Percentiles rank a stretch among this genome's conserved stretches.
These are phyloP conservation scores for Mycena galericulata DNA, from an alignment of 768 basidiomycete genomes.

Conservation along the genomic window DNA sequence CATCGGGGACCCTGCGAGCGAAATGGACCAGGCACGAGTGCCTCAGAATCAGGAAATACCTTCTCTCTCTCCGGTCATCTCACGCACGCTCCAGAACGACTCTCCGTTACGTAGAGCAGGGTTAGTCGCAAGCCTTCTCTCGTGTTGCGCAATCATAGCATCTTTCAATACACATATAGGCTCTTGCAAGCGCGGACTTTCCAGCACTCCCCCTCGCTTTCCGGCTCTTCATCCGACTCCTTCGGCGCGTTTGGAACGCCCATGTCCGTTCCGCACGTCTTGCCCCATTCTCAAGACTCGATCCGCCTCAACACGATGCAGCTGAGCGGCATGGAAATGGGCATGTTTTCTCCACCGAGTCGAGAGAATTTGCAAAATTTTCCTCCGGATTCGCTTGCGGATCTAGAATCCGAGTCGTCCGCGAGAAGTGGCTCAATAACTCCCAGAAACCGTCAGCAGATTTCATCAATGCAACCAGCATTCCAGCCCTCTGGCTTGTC, in stretches of 20 bases:
- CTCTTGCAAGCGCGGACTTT: conserved; percentile 69
- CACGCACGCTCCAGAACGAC: conserved; percentile 46
- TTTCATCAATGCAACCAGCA: background rate
- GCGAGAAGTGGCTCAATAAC: conserved; percentile 33
- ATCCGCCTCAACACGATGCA: conserved; percentile 78
- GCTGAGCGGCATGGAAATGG: conserved; percentile 62
- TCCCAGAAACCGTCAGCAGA: conserved; percentile 17
- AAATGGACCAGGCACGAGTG: conserved; percentile 18
- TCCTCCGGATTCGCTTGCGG: background rate
- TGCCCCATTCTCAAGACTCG: conserved; percentile 67
- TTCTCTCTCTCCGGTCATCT: conserved; percentile 34
- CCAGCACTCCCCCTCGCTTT: conserved; percentile 46
- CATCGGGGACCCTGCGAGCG: background rate
- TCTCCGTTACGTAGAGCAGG: conserved; percentile 65
- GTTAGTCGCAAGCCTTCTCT: conserved; percentile 51
- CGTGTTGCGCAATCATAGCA: conserved; percentile 31
- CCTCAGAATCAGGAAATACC: conserved; percentile 30
- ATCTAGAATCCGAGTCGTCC: conserved; percentile 1
- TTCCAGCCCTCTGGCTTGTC: conserved; percentile 53
- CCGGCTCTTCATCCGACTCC: conserved; percentile 27
- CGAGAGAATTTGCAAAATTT: conserved; percentile 22
- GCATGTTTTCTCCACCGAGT: conserved; percentile 47
- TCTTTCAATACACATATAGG: conserved; percentile 46
- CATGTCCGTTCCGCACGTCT: conserved; percentile 31
- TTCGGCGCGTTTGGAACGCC: conserved; percentile 18